Evolutionary conservation across 1,284 basidiomycete genomes (phyloP), one percentile per base, ranked within the genome.

Genomic region (Anthracocystis panici-leucophaei): DNA sequence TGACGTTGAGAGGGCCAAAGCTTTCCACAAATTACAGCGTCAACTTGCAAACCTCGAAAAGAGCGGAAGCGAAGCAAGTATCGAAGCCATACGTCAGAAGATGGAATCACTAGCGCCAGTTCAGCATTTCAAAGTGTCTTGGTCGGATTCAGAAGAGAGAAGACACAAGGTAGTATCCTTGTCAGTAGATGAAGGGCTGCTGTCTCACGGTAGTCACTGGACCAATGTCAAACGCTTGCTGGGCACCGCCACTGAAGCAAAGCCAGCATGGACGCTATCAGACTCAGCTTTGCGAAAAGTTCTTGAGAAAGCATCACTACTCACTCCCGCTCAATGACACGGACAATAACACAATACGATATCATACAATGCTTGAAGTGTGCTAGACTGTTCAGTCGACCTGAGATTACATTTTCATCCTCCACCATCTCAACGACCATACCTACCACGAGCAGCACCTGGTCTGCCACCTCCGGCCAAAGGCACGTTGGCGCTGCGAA

Each of bases 401-500:
- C 2, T 27, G 18, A 23, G 21, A 21, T 10, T 44, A 51, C 49
- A 51, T 23, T 16, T 27, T 18, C n/a, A 25, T 20, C 33, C 33
- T 25, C 9, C 18, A 8, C 29, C 33, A 51, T 23, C 56, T 56
- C 55, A 62, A n/a, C 48, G 35, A 38, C 35, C 35, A 38, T 56
- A 73, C 35, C 70, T 55, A 0, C 69, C 64, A 1, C 69, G 46
- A 5, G 55, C 21, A 41, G 49, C 61, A 5, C 45, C 48, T 38
- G 35, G 35, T 38, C 35, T 38, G 8, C 56, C 63, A 25, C 54
- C 46, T 10, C 40, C 40, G 4, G 54, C 52, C 21, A 49, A 9
- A 3, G 79, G 79, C 11, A 81, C 31, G 38, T 81, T 78, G 18
- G 77, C 69, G 27, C 64, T 61, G 5, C 63, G 54, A 18, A 81